These are phyloP conservation scores for Bipolaris zeicola DNA, from an alignment of 2,329 filamentous ascomycete genomes.

Conservation along the genomic window DNA sequence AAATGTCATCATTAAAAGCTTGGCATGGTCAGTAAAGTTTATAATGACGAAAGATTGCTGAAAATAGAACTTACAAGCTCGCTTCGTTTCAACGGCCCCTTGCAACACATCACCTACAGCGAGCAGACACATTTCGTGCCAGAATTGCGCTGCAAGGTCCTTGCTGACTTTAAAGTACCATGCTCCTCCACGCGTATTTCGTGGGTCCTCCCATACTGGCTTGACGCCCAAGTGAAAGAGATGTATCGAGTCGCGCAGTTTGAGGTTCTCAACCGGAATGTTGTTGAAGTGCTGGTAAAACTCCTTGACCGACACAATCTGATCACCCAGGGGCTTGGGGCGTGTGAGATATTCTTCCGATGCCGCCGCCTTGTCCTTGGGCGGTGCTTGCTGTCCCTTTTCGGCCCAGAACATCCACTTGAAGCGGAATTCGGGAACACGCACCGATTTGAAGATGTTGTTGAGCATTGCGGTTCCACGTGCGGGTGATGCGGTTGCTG, in stretches of 20 bases:
- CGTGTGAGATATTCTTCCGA: conserved; percentile 52
- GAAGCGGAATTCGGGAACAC: conserved; percentile 58
- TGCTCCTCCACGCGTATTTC: conserved; percentile 83
- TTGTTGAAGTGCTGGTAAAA: conserved; percentile 66
- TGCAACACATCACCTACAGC: conserved; percentile 84
- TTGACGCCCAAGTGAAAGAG: conserved; percentile 83
- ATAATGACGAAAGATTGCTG: neutral
- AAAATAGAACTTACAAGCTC: conserved; percentile 59
- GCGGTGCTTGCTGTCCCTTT: conserved; percentile 39
- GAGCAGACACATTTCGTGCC: conserved; percentile 80
- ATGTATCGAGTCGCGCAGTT: conserved; percentile 71
- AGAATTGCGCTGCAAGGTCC: conserved; percentile 71
- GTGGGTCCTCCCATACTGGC: conserved; percentile 83
- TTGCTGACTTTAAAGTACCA: conserved; percentile 94
- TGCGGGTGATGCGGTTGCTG: conserved; percentile 70
- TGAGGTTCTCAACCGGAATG: conserved; percentile 74
- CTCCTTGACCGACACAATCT: conserved; percentile 54
- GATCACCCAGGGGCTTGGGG: conserved; percentile 51
- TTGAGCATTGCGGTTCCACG: conserved; percentile 75
- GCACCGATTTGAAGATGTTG: conserved; percentile 52
- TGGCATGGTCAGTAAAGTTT: neutral
- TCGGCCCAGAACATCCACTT: conserved; percentile 61
- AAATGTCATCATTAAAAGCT: conserved; percentile 75
- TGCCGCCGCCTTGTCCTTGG: conserved; percentile 23
- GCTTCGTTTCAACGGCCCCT: conserved; percentile 65